Evolutionary conservation across 805 yeast species (phyloP).

Genomic region (Barnettozyma sucrosica): DNA sequence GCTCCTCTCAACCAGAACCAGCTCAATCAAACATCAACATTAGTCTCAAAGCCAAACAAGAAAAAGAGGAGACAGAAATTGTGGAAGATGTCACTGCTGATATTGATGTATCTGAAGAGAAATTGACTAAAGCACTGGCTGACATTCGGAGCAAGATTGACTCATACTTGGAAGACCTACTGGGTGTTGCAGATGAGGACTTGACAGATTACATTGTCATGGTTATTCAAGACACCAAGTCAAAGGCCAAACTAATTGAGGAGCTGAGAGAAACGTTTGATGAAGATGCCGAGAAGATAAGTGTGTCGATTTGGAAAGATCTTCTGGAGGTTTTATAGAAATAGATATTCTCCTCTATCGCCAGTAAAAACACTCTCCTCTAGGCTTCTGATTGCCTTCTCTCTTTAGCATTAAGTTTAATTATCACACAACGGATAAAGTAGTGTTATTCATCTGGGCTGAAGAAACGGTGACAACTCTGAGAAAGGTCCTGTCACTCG

Average conservation of each 20-base stretch:
- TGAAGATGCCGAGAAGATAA: constrained; percentile 40
- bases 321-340: constrained; percentile 2
- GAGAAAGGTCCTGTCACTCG: too few relatives aligned
- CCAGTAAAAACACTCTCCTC: too few relatives aligned
- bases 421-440: too few relatives aligned
- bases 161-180: constrained; percentile 42
- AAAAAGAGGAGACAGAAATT: constrained; percentile 11
- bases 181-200: constrained; percentile 50
- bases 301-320: constrained; percentile 34
- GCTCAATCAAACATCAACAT: neutral
- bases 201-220: constrained; percentile 39
- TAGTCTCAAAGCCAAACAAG: constrained; percentile 6
- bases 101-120: constrained; percentile 3
- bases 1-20: neutral
- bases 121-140: constrained; percentile 16
- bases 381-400: too few relatives aligned
- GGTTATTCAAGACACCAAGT: constrained; percentile 32
- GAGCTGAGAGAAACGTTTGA: constrained; percentile 48
- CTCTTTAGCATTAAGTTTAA: too few relatives aligned
- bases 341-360: too few relatives aligned
- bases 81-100: neutral
- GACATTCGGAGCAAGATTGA: constrained; percentile 33
- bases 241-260: constrained; percentile 29
- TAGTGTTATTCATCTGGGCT: too few relatives aligned
- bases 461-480: too few relatives aligned